These are phyloP conservation scores for Metarhizium album DNA, from an alignment of 2,329 filamentous ascomycete species.

Conservation along the genomic window DNA sequence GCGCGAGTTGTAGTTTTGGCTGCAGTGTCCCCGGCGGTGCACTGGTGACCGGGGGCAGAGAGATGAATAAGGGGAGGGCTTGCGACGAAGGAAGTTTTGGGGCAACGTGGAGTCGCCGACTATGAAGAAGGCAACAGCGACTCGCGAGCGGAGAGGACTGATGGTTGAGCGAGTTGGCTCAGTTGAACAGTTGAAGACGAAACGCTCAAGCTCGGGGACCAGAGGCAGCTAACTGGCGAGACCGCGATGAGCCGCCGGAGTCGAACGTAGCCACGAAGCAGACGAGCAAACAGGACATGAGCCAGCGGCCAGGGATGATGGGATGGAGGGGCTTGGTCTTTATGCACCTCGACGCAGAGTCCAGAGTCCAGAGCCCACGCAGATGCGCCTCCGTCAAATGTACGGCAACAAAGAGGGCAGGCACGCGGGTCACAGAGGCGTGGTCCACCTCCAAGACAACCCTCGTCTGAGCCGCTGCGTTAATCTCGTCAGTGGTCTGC, in stretches of 20 bases:
- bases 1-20: neutral
- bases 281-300: neutral
- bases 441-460: constrained; percentile 4
- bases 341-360: constrained; percentile 4
- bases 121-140: neutral
- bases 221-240: neutral
- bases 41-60: neutral
- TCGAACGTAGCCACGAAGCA: neutral
- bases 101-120: neutral
- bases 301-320: constrained; percentile 5
- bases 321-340: constrained; percentile 9
- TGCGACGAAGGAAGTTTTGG: neutral
- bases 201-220: neutral
- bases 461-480: neutral
- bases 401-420: neutral
- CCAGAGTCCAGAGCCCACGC: neutral
- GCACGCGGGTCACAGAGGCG: neutral
- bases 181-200: neutral
- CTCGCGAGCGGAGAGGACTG: neutral
- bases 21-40: neutral
- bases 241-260: neutral
- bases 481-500: neutral
- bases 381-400: neutral
- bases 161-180: neutral
- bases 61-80: neutral